Percentiles rank a stretch among this genome's conserved stretches.
These are phyloP conservation scores for Magnaporthiopsis incrustans DNA, from an alignment of 2,329 filamentous ascomycete species.

Conservation along the genomic window DNA sequence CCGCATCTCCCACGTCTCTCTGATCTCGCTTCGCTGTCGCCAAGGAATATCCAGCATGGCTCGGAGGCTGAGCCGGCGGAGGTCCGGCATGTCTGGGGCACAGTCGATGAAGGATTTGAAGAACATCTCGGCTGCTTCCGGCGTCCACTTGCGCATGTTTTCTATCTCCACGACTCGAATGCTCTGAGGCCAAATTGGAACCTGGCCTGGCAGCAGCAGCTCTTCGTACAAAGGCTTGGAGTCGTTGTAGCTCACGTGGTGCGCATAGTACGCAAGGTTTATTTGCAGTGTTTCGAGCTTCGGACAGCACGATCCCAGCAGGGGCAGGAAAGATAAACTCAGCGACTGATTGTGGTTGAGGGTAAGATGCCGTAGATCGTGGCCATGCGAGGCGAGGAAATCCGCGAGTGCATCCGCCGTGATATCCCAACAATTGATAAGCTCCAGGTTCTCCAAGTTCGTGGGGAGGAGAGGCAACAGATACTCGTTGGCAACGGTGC, in stretches of 20 bases:
- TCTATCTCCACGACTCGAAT: constrained; percentile 67
- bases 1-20: constrained; percentile 67
- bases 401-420: constrained; percentile 55
- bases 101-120: constrained; percentile 70
- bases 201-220: constrained; percentile 53
- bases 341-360: constrained; percentile 75
- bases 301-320: constrained; percentile 60
- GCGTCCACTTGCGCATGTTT: constrained; percentile 68
- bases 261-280: constrained; percentile 71
- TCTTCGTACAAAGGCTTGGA: constrained; percentile 67
- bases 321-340: constrained; percentile 64
- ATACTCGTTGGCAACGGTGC: constrained; percentile 58
- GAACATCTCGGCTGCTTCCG: constrained; percentile 64
- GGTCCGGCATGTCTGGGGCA: constrained; percentile 54
- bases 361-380: constrained; percentile 56
- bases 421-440: constrained; percentile 74
- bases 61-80: constrained; percentile 66
- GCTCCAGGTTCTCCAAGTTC: constrained; percentile 57
- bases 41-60: constrained; percentile 74
- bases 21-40: constrained; percentile 73
- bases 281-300: constrained; percentile 62
- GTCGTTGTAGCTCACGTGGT: constrained; percentile 59
- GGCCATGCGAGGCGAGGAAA: constrained; percentile 62
- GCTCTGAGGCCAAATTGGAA: constrained; percentile 70
- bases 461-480: constrained; percentile 63